phyloP scores from a whole-genome alignment of 2,329 filamentous ascomycete species.

The Botryotinia calthae region DNA sequence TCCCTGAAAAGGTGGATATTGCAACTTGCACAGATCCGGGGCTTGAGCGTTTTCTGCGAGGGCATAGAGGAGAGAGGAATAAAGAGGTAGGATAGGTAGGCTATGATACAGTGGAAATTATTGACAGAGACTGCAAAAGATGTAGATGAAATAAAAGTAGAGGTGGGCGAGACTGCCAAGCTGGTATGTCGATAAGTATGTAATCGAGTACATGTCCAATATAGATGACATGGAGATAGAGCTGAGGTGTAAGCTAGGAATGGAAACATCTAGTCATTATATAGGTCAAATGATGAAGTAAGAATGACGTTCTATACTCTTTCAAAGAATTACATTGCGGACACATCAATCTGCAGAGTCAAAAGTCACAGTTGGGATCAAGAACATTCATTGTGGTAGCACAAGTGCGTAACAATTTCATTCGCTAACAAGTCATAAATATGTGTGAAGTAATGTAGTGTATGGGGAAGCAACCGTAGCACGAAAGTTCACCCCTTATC shows the following conservation, averaged over 20 bases:
- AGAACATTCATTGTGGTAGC: not conserved
- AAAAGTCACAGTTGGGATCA: not conserved
- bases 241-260: no score
- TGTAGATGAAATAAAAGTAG: not conserved
- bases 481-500: not conserved
- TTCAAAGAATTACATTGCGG: not conserved
- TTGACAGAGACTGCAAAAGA: not conserved
- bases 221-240: not conserved
- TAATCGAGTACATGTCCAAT: not conserved
- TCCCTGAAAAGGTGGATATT: not conserved
- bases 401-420: not conserved
- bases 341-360: not conserved
- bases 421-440: not conserved
- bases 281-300: not conserved
- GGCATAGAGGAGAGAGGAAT: not conserved
- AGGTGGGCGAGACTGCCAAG: not conserved
- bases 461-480: not conserved
- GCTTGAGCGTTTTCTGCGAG: not conserved
- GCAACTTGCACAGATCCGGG: not conserved
- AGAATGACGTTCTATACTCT: not conserved
- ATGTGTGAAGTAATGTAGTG: not conserved
- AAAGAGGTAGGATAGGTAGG: not conserved
- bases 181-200: not conserved
- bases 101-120: no score
- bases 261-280: not conserved